Conservation (phyloP, 352 stramenopile species). For the Phytophthora ramorum region DNA sequence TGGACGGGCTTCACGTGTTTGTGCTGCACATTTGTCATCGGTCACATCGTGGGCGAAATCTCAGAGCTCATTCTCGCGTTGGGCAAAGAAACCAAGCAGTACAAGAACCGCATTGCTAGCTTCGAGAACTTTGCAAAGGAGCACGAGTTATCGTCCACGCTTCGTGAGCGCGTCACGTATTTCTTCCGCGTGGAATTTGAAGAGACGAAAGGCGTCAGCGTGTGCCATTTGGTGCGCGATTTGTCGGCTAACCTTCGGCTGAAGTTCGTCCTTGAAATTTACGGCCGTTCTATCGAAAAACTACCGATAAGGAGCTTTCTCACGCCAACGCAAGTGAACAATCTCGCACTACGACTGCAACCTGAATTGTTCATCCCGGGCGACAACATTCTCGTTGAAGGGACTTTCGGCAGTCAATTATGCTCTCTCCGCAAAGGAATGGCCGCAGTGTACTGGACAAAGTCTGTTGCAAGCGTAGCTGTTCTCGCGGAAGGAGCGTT, state of each 20-base stretch:
- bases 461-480: conserved; percentile 15
- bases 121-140: conserved; percentile 73
- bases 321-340: conserved; percentile 49
- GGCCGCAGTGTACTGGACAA: conserved; percentile 45
- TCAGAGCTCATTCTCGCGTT: conserved; percentile 75
- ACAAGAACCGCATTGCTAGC: conserved; percentile 59
- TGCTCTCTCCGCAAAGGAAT: conserved; percentile 64
- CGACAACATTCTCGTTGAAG: conserved; percentile 17
- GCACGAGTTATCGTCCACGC: conserved; percentile 50
- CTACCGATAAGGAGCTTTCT: conserved; percentile 56
- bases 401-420: conserved; percentile 51
- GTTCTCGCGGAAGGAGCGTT: conserved; percentile 15
- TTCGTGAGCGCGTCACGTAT: conserved; percentile 57
- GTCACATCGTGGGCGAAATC: conserved; percentile 73
- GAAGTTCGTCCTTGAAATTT: conserved; percentile 67
- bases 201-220: conserved; percentile 58
- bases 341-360: conserved; percentile 51
- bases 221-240: conserved; percentile 62
- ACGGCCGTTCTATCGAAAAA: conserved; percentile 50
- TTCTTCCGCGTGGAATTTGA: conserved; percentile 68
- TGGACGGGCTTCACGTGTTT: conserved; percentile 63
- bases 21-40: conserved; percentile 73
- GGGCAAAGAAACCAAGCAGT: conserved; percentile 67
- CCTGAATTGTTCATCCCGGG: conserved; percentile 52
- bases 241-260: conserved; percentile 64